Conservation (phyloP, 768 basidiomycete genomes). For the Psilocybe cyanescens region DNA sequence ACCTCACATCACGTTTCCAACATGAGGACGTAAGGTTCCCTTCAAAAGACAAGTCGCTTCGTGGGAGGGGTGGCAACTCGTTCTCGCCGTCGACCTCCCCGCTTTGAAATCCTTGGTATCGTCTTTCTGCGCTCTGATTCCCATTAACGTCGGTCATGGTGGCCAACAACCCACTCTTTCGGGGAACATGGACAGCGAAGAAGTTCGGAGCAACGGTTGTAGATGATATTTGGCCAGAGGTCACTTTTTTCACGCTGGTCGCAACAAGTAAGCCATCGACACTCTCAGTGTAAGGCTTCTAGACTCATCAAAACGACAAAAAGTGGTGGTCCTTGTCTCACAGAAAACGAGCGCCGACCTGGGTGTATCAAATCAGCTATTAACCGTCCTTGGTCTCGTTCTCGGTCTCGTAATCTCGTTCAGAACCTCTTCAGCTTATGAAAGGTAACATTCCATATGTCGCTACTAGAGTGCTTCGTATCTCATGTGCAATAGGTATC, state of each 20-base stretch:
- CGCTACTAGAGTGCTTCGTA: background rate
- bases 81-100: background rate
- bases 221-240: slow-evolving; percentile 67
- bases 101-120: background rate
- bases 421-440: slow-evolving; percentile 73
- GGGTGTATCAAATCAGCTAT: slow-evolving; percentile 53
- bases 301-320: background rate
- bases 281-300: background rate
- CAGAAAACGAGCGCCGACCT: slow-evolving; percentile 50
- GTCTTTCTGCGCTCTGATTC: background rate
- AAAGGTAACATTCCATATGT: slow-evolving; percentile 39
- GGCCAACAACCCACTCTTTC: slow-evolving; percentile 44
- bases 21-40: slow-evolving; percentile 2
- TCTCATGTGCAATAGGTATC: slow-evolving; percentile 45
- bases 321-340: slow-evolving; percentile 64
- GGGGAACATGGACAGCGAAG: slow-evolving; percentile 50
- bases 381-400: slow-evolving; percentile 76
- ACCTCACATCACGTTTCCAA: slow-evolving; percentile 3
- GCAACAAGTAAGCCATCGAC: slow-evolving; percentile 46
- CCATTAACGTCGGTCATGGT: slow-evolving; percentile 13
- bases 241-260: slow-evolving; percentile 59
- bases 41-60: background rate
- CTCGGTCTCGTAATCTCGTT: slow-evolving; percentile 75
- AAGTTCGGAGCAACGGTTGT: slow-evolving; percentile 59
- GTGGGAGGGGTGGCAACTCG: background rate